Base-by-base conservation (phyloP, 805 yeast genomes). In the Metschnikowia vanudenii region DNA sequence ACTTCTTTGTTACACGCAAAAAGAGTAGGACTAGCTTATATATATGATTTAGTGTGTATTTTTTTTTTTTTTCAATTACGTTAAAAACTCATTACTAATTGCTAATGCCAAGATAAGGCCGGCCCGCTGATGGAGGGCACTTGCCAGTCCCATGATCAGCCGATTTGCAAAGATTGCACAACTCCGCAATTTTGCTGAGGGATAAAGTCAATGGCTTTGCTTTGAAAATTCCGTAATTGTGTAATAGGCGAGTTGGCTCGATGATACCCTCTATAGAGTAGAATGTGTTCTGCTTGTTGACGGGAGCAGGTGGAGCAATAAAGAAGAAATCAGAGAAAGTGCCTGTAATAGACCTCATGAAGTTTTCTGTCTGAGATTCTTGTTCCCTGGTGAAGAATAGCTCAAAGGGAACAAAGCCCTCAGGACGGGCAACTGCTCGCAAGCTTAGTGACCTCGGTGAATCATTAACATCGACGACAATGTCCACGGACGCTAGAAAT, bases 241-340 rank as follows among this genome's bases (percentile, higher is more conserved):
- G 14, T 12, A 12, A 12, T 10, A 28, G 12, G 17, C 35, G 3
- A 11, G 8, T 10, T 9, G 14, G 30, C 7, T 20, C 14, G 17
- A 36, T 30, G 22, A 45, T 39, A 18, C 47, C 47, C 31, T 45
- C 47, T 11, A 45, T 26, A 2, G 47, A 39, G 20, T 16, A 39
- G 13, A n/a, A 35, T 13, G 42, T 34, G 11, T 34, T 22, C 12
- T 12, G 14, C 12, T 29, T 34, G 10, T 39, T 45, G 13, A 39
- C 34, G 8, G 47, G 34, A 10, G 36, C 18, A 3, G 47, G 43
- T 11, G 43, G 37, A 13, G 43, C 28, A 29, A 34, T 19, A 31
- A 45, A 45, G 37, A 24, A 19, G 16, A 45, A 45, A 16, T 12
- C 7, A 1, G 26, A 20, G 7, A 12, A 13, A 12, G n/a, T 11